Evolutionary conservation across 2,329 filamentous ascomycete genomes (phyloP).

Genomic region (Hymenoscyphus linearis): DNA sequence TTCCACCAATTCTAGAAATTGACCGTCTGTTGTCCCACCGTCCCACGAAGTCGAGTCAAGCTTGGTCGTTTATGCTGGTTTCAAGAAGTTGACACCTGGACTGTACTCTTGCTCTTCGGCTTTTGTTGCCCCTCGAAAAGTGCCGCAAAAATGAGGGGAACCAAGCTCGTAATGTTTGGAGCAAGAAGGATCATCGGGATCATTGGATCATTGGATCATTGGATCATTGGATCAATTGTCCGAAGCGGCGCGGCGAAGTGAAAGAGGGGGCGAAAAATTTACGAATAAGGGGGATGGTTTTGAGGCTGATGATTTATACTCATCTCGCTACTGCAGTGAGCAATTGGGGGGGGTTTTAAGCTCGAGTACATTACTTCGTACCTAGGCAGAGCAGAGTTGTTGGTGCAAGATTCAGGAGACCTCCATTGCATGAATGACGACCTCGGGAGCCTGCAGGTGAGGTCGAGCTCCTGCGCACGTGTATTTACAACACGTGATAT

Average conservation of each 20-base stretch:
- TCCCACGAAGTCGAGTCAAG: too few species aligned
- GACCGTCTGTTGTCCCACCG: too few species aligned
- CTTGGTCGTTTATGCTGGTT: neutral
- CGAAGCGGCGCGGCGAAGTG: neutral
- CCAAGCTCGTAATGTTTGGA: neutral
- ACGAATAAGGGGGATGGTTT: too few species aligned
- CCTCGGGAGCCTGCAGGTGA: too few species aligned
- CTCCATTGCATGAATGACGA: too few species aligned
- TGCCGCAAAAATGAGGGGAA: slow-evolving; percentile 1
- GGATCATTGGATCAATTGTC: neutral
- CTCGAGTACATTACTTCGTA: too few species aligned
- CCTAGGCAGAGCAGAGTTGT: too few species aligned
- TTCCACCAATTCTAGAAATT: too few species aligned
- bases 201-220: neutral
- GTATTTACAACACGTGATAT: neutral
- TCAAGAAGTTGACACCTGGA: neutral
- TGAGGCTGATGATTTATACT: neutral
- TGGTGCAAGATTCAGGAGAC: too few species aligned
- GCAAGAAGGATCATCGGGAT: too few species aligned
- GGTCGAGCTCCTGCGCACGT: too few species aligned
- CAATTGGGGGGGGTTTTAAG: neutral
- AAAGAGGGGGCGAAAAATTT: neutral
- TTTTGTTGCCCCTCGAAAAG: neutral
- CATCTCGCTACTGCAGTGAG: neutral
- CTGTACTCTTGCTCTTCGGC: too few species aligned